Evolutionary conservation across 176 grass and related monocot species (phyloP).

Genomic region (Alloteropsis semialata): DNA sequence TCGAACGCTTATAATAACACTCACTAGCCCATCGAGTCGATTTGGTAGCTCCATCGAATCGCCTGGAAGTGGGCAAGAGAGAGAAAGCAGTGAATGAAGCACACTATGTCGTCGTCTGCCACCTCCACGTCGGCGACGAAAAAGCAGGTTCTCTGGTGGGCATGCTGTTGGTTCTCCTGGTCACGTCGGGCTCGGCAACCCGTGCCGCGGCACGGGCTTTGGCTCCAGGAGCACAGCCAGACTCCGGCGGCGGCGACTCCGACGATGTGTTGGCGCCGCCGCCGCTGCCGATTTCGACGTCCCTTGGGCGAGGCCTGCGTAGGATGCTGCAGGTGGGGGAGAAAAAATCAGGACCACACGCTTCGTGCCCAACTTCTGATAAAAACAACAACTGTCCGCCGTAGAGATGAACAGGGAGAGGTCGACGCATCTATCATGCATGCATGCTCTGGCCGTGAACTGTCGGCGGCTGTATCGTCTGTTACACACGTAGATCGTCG

Average conservation of each 20-base stretch:
- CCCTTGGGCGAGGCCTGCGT: not conserved
- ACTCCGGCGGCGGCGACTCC: not conserved
- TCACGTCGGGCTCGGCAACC: not conserved
- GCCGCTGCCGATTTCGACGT: not conserved
- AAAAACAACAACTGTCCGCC: not conserved
- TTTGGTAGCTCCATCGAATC: not conserved
- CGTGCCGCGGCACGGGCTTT: not conserved
- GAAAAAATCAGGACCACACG: not conserved
- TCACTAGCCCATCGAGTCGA: not conserved
- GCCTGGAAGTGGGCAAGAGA: not conserved
- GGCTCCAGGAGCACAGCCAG: not conserved
- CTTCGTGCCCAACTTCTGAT: not conserved
- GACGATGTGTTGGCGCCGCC: not conserved
- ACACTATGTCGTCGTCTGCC: not conserved
- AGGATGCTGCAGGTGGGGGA: not conserved
- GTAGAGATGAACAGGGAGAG: too few relatives aligned
- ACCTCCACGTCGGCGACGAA: not conserved
- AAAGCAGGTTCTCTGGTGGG: too few relatives aligned
- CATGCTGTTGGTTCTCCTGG: constrained; percentile 8
- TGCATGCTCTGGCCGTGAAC: too few relatives aligned
- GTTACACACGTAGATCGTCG: too few relatives aligned
- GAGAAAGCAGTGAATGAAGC: not conserved
- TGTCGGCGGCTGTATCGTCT: too few relatives aligned
- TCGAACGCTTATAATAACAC: not conserved
- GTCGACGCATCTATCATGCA: too few relatives aligned